Conservation (phyloP, 805 yeast species). For the Yamadazyma ubonensis region DNA sequence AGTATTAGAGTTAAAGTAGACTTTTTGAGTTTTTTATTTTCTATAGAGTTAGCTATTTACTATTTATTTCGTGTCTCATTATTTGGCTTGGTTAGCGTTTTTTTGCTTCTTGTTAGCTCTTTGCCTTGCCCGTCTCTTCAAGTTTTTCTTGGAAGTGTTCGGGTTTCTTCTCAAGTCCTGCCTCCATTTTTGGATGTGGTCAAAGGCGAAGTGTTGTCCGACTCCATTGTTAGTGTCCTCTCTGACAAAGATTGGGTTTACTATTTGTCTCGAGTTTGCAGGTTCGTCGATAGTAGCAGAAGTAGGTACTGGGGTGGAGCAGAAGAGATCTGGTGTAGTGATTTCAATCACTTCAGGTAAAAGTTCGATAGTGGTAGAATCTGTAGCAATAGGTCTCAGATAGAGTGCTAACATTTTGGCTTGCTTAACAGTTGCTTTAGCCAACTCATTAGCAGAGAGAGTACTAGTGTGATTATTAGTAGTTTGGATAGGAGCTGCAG, state of each 20-base stretch:
- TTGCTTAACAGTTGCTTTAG: not conserved
- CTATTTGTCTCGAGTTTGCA: no score
- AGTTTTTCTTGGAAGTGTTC: slow-evolving; percentile 3
- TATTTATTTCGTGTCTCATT: no score
- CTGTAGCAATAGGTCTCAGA: no score
- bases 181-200: slow-evolving; percentile 2
- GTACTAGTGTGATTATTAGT: no score
- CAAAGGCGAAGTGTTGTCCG: no score
- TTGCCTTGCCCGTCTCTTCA: not conserved
- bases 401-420: not conserved
- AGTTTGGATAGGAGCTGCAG: not conserved
- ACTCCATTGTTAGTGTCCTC: no score
- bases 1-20: no score
- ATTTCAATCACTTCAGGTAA: not conserved
- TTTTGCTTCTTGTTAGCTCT: no score
- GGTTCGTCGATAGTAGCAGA: not conserved
- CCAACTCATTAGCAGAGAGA: not conserved
- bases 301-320: not conserved
- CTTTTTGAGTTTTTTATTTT: no score
- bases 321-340: not conserved
- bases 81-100: no score
- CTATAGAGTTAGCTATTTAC: no score
- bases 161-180: slow-evolving; percentile 5
- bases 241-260: no score
- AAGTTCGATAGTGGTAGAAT: not conserved